Percentiles rank a stretch among this genome's conserved stretches.
These are phyloP conservation scores for Colletotrichum tofieldiae DNA, from an alignment of 2,329 filamentous ascomycete genomes.

Conservation along the genomic window DNA sequence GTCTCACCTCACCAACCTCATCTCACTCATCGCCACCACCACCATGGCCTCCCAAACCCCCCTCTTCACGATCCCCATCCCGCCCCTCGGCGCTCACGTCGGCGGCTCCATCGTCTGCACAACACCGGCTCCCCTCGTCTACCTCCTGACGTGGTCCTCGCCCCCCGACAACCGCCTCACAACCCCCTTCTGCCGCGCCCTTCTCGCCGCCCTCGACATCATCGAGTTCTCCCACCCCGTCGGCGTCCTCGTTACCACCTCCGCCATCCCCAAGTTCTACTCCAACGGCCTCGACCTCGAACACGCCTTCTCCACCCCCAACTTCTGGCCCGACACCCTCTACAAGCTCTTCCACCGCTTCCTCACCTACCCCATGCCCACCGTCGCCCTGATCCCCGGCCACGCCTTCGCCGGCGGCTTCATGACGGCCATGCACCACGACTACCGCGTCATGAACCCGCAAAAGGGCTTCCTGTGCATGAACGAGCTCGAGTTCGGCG, in stretches of 20 bases:
- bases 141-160: slow-evolving; percentile 80
- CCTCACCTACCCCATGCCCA: slow-evolving; percentile 82
- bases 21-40: background rate
- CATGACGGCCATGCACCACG: slow-evolving; percentile 86
- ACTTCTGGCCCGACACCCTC: slow-evolving; percentile 74
- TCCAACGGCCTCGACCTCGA: slow-evolving; percentile 86
- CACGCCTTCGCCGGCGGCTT: slow-evolving; percentile 88
- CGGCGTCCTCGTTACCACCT: slow-evolving; percentile 83
- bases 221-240: slow-evolving; percentile 75
- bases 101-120: slow-evolving; percentile 76
- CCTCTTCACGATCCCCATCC: slow-evolving; percentile 74
- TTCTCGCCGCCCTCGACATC: slow-evolving; percentile 82
- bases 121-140: slow-evolving; percentile 72
- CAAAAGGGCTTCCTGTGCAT: slow-evolving; percentile 81
- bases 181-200: slow-evolving; percentile 75
- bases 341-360: slow-evolving; percentile 78
- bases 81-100: slow-evolving; percentile 58
- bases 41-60: slow-evolving; percentile 51
- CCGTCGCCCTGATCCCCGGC: slow-evolving; percentile 83
- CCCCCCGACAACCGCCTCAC: slow-evolving; percentile 85
- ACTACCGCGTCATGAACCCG: slow-evolving; percentile 85
- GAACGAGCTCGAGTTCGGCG: slow-evolving; percentile 87
- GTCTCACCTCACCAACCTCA: background rate
- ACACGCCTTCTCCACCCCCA: slow-evolving; percentile 72
- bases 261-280: slow-evolving; percentile 84